A percentile compares a stretch with the other conserved stretches of the same genome.
Evolutionary conservation across 192 early-diverging fungal species (phyloP).

Genomic region (Backusella circina): DNA sequence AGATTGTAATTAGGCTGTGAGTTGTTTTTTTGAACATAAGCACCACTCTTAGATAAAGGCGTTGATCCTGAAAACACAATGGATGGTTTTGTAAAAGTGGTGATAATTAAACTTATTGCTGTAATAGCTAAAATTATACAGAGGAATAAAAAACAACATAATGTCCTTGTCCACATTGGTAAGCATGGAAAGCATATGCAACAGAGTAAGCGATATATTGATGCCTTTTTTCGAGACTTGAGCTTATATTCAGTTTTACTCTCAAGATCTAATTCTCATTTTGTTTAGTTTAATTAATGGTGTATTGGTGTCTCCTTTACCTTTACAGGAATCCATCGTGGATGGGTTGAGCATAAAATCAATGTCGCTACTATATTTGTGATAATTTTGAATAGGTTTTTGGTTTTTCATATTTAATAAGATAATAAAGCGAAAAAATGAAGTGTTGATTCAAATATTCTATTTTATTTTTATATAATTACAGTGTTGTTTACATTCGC

Average conservation of each 20-base stretch:
- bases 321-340: neutral
- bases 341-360: neutral
- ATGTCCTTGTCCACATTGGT: neutral
- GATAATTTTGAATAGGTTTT: neutral
- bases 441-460: neutral
- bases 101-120: neutral
- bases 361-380: neutral
- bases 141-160: conserved; percentile 14
- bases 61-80: neutral
- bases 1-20: neutral
- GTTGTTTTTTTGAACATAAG: neutral
- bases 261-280: neutral
- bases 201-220: neutral
- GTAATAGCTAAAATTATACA: neutral
- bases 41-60: neutral
- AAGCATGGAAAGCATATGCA: conserved; percentile 18
- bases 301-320: neutral
- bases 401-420: neutral
- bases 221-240: neutral
- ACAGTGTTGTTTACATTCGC: neutral
- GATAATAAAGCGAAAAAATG: neutral
- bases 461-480: neutral
- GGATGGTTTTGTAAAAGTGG: neutral
- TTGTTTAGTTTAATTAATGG: neutral
- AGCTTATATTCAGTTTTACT: neutral